A percentile compares a stretch with the other conserved stretches of the same genome.
Conservation (phyloP, 805 yeast genomes). For the Suhomyces faveliae region DNA sequence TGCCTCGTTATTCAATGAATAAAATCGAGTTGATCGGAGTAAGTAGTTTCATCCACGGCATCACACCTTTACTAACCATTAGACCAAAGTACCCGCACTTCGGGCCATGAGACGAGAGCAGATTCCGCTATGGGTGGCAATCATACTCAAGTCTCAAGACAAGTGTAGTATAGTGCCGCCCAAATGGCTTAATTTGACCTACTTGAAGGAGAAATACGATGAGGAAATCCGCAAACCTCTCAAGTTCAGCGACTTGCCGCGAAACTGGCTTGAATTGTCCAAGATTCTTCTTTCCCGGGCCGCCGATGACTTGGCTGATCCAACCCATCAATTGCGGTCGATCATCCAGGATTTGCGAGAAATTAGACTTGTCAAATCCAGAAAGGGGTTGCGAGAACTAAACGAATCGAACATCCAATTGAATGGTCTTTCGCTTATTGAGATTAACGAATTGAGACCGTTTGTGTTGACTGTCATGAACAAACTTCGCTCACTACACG, state of each 20-base stretch:
- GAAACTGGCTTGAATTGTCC: conserved; percentile 84
- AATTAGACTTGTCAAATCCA: conserved; percentile 72
- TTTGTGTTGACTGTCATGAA: conserved; percentile 80
- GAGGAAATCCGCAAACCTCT: conserved; percentile 60
- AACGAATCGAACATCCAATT: conserved; percentile 82
- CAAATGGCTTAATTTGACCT: conserved; percentile 65
- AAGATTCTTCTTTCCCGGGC: conserved; percentile 69
- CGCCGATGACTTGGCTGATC: conserved; percentile 73
- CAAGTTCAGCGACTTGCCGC: conserved; percentile 71
- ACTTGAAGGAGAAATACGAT: conserved; percentile 57
- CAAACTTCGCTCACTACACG: conserved; percentile 59
- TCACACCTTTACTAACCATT: conserved; percentile 17
- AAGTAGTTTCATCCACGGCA: conserved; percentile 19
- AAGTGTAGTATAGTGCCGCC: conserved; percentile 88
- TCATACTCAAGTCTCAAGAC: conserved; percentile 77
- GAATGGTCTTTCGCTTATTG: conserved; percentile 79
- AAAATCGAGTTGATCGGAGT: conserved; percentile 65
- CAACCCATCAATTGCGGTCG: conserved; percentile 67
- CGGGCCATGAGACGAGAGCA: conserved; percentile 65
- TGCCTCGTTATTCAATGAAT: conserved; percentile 76
- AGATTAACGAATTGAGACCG: conserved; percentile 85
- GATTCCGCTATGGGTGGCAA: conserved; percentile 87
- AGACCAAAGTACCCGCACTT: conserved; percentile 55
- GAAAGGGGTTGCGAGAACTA: conserved; percentile 72
- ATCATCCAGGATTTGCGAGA: conserved; percentile 82